Evolutionary conservation across 139 green algal species (phyloP), one percentile per base, ranked within the genome.

Genomic region (Micractinium conductrix): DNA sequence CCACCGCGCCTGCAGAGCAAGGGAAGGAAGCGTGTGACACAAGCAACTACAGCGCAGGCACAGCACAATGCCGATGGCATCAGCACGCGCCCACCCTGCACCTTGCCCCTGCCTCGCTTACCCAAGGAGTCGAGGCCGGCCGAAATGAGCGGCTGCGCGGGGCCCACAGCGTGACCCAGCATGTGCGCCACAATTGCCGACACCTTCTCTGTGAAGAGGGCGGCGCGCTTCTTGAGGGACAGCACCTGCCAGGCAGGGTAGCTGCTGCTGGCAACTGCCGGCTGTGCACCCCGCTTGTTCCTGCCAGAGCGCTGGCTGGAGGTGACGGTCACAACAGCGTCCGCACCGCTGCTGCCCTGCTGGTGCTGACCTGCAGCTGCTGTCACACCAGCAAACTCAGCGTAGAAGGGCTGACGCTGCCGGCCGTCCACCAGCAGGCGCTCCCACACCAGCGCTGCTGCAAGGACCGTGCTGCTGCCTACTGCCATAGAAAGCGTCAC

Each of bases 41-140:
- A 55, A 8, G 17, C 38, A 24, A 30, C 8, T 4, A 55, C 14
- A 4, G 21, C 38, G 9, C 38, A 55, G 16, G 69, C 38, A 50
- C 22, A 10, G 28, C n/a, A n/a, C n/a, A n/a, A n/a, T 38, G 24
- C n/a, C n/a, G n/a, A n/a, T n/a, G n/a, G n/a, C 62, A 2, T 79
- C 6, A 26, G 24, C 26, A 96, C 82, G 10, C 48, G 53, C 55
- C 90, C 19, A 30, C 2, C 53, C 53, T 44, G 21, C 67, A 74
- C n/a, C 12, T 2, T 26, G n/a, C 14, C 9, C 10, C 45, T 1
- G 33, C 37, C 96, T 92, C 45, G 90, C 14, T 90, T 88, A 19
- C 91, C 92, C 55, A 98, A 85, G 12, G 90, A 95, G 85, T 98
- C 94, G 74, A 97, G 84, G 17, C 95, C 95, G 6, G 92, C 89